Evolutionary conservation across 2,329 filamentous ascomycete species (phyloP), one percentile per base, ranked within the genome.

Genomic region (Xylariaceae sp.): DNA sequence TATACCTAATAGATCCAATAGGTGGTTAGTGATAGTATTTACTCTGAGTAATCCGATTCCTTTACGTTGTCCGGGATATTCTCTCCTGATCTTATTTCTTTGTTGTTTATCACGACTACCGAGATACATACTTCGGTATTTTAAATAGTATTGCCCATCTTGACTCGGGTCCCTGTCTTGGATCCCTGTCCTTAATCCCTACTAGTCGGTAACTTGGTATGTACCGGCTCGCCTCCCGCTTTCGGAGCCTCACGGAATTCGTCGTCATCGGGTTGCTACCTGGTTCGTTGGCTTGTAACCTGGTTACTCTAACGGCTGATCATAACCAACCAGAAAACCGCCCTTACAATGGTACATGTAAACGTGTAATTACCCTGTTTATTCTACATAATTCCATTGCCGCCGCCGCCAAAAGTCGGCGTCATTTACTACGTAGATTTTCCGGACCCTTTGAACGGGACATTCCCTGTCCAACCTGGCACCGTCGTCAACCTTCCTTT

Each of bases 211-310:
- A 44, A 12, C 43, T 7, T 20, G n/a, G 14, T 44, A 44, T 57
- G 60, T 60, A 62, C 58, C 60, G 57, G 59, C 49, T 63, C 53
- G 59, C 58, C 57, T 67, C 65, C 69, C 68, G 69, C 60, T 69
- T 66, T 71, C 69, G 69, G 69, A 71, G 69, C 69, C 69, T 71
- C 61, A 65, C 64, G 59, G 59, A 56, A 61, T 59, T 26, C 63
- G 60, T 67, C 65, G 60, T 66, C 66, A 67, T 64, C 56, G 55
- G 54, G 56, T n/a, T 58, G 57, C 54, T 60, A 60, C 54, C 41
- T 57, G 52, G 52, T 59, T 59, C 46, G 48, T 50, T 59, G 56
- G 54, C 53, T 57, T 54, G 51, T 59, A 48, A 60, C 48, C 26
- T 44, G 43, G 43, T 21, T 21, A 23, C 21, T 26, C 43, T 42